Evolutionary conservation across 257 asterid genomes (phyloP).

Genomic region (Lycium ferocissimum): DNA sequence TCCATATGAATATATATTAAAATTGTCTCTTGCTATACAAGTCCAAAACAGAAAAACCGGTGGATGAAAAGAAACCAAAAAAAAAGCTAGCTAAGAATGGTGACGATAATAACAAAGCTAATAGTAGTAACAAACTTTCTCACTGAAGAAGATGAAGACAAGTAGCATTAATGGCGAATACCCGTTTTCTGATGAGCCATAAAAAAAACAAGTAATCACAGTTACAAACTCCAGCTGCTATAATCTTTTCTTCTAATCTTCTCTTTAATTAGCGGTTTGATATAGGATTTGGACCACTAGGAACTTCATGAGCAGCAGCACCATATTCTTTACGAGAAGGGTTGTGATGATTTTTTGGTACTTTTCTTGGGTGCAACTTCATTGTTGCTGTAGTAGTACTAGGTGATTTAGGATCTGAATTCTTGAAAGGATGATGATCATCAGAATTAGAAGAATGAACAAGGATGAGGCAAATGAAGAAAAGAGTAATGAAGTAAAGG

Average conservation of each 20-base stretch:
- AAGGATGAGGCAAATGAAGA: slow-evolving; percentile 42
- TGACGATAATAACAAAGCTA: no score
- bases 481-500: slow-evolving; percentile 36
- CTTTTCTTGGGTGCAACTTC: slow-evolving; percentile 38
- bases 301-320: slow-evolving; percentile 76
- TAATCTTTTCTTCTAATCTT: background rate
- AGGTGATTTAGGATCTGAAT: background rate
- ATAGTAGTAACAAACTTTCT: no score
- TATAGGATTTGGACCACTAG: slow-evolving; percentile 91
- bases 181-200: no score
- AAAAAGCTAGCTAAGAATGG: background rate
- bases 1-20: background rate
- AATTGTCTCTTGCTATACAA: slow-evolving; percentile 43
- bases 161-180: no score
- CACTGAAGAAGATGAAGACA: no score
- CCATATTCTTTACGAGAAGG: slow-evolving; percentile 48
- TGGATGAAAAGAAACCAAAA: background rate
- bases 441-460: slow-evolving; percentile 22
- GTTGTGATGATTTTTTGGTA: background rate
- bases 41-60: slow-evolving; percentile 32
- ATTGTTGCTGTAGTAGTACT: slow-evolving; percentile 14
- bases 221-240: background rate
- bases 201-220: slow-evolving; percentile 24
- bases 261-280: slow-evolving; percentile 53
- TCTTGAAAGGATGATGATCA: slow-evolving; percentile 30